These are phyloP conservation scores for Trichoderma sp. DNA, from an alignment of 2,329 filamentous ascomycete genomes.

Conservation along the genomic window DNA sequence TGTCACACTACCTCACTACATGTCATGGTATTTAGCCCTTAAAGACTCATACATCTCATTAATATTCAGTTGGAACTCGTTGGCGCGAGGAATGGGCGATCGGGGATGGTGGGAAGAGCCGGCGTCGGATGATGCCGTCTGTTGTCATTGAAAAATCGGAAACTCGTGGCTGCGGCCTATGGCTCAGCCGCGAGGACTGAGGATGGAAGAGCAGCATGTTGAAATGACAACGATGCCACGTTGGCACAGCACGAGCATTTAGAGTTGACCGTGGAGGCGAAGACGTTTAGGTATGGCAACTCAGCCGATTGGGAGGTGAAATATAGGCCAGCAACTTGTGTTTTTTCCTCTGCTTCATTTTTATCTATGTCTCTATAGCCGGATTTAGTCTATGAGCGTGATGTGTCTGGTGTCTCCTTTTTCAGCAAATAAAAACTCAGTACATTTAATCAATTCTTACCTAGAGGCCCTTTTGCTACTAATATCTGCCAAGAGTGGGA, in stretches of 20 bases:
- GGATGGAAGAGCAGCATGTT: conserved; percentile 11
- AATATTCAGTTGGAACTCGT: conserved; percentile 30
- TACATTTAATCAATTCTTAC: not conserved
- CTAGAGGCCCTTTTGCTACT: not conserved
- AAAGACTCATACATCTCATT: conserved; percentile 41
- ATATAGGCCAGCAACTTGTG: conserved; percentile 24
- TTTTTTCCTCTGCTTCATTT: conserved; percentile 26
- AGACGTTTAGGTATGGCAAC: conserved; percentile 12
- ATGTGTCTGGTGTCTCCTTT: conserved; percentile 6
- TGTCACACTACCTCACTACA: conserved; percentile 41
- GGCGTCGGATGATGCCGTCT: not conserved
- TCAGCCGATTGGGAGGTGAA: conserved; percentile 1
- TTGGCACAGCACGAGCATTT: conserved; percentile 11
- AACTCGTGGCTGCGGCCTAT: not conserved
- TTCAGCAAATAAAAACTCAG: conserved; percentile 13
- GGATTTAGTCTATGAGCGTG: conserved; percentile 19
- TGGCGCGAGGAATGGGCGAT: not conserved
- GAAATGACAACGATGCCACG: conserved; percentile 18
- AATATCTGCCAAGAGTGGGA: not conserved
- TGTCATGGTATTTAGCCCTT: conserved; percentile 39
- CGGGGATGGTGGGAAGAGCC: not conserved
- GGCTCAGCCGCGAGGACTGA: not conserved
- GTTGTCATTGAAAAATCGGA: not conserved
- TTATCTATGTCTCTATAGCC: conserved; percentile 12
- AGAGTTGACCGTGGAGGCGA: conserved; percentile 8